Percentiles rank a stretch among this genome's conserved stretches.
phyloP scores from a whole-genome alignment of 1,284 basidiomycete genomes.

The Vanrija sp. region DNA sequence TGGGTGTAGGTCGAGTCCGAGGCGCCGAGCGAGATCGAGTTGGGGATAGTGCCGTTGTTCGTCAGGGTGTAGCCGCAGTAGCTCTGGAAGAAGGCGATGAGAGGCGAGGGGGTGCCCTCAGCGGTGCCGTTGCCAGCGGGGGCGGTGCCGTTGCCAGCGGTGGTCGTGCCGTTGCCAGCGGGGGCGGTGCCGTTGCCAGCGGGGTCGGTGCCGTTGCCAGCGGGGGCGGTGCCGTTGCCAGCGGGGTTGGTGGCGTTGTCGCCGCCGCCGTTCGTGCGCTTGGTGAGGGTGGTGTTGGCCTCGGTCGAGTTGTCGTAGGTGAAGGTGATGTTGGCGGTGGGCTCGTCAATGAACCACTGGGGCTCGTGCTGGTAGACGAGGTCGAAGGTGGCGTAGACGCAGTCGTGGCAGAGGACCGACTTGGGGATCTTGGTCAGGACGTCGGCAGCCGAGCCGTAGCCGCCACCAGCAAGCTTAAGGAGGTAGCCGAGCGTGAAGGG shows the following conservation, averaged over 20 bases:
- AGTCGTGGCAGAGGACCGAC: constrained; percentile 41
- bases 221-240: not conserved
- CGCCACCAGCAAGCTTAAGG: constrained; percentile 25
- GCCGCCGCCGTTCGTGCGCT: not conserved
- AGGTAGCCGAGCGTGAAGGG: constrained; percentile 38
- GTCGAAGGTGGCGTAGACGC: constrained; percentile 40
- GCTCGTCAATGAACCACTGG: constrained; percentile 23
- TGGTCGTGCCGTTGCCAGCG: constrained; percentile 20
- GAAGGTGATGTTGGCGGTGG: constrained; percentile 25
- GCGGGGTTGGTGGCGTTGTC: not conserved
- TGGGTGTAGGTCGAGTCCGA: constrained; percentile 34
- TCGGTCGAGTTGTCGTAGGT: not conserved
- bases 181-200: constrained; percentile 4
- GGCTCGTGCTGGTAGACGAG: constrained; percentile 39
- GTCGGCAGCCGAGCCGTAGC: constrained; percentile 29
- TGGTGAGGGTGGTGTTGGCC: not conserved
- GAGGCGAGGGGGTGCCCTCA: no score
- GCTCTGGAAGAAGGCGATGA: constrained; percentile 1
- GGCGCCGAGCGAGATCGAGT: constrained; percentile 31
- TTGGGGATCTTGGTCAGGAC: constrained; percentile 22
- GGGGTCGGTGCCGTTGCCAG: constrained; percentile 23
- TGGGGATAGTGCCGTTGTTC: constrained; percentile 37
- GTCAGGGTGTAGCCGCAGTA: constrained; percentile 4
- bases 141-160: constrained; percentile 2
- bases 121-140: constrained; percentile 18